These are phyloP conservation scores for Glycine soja DNA, from an alignment of 306 rosid species.

Conservation along the genomic window DNA sequence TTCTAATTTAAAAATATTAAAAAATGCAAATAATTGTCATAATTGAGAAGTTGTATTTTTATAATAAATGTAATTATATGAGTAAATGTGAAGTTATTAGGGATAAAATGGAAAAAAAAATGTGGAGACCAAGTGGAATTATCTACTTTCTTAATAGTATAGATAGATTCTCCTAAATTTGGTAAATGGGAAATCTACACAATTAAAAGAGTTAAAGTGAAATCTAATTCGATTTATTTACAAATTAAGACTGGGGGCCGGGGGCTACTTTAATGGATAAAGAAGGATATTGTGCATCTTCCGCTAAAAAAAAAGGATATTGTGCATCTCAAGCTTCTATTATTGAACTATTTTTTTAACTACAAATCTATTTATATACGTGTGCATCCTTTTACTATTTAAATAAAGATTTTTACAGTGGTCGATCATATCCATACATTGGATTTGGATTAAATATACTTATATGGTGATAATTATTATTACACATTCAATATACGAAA, in stretches of 20 bases:
- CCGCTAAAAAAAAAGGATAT: background rate
- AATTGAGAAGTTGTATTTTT: too few species aligned
- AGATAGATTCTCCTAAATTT: constrained; percentile 1
- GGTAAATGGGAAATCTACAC: background rate
- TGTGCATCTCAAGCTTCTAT: constrained; percentile 10
- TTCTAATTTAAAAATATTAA: too few species aligned
- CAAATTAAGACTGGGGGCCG: background rate
- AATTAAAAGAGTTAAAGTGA: background rate
- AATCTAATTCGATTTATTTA: background rate
- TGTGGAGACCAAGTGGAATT: background rate
- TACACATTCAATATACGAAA: background rate
- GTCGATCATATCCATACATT: background rate
- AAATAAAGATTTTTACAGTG: background rate
- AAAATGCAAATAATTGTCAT: too few species aligned
- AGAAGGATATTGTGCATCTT: too few species aligned
- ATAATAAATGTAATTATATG: background rate
- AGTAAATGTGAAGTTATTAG: background rate
- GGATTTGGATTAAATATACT: background rate
- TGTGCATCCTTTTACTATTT: background rate
- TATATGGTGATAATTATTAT: background rate
- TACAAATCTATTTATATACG: background rate
- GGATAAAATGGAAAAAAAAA: background rate
- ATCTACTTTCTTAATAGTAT: background rate
- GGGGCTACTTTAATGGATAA: background rate
- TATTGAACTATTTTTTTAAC: background rate